Base-by-base conservation (phyloP, 306 rosid species). In the Prunus fruticosa region DNA sequence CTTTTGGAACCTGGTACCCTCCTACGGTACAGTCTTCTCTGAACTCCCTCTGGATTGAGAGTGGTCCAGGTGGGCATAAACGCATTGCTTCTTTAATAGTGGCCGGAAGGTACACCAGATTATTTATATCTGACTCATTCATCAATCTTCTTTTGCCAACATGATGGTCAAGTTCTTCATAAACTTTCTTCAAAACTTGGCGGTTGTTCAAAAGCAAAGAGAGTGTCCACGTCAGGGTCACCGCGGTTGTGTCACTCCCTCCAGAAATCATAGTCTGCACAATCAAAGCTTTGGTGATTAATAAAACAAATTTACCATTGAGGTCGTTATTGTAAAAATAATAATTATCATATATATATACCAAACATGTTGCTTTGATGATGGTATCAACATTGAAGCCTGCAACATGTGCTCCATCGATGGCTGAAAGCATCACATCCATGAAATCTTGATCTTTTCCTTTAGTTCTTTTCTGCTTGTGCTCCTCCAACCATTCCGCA, bases 31-130 rank as follows among this genome's bases (percentile, higher is more conserved):
- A 89, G 57, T 89, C 89, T 41, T 78, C 67, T 7, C 57, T 62
- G 84, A 83, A 73, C 54, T 76, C 82, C 2, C 88, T 79, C 0
- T 45, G 54, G 5, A 83, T 87, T 0, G 82, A 25, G 2, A 87
- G 74, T 38, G 43, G 43, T 38, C 9, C 9, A 7, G 43, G 9
- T 38, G 43, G 43, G 43, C 43, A 38, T 38, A 91, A 62, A 23
- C 93, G 72, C 25, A 88, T 5, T 4, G 86, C 71, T 68, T 89
- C 93, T 56, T 83, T 87, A 0, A 87, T 79, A 1, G 84, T 58
- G 41, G 91, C 91, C 61, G 82, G 83, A 22, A 91, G 86, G 28
- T 90, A 91, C 8, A 20, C 80, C 12, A 91, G 71, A 7, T 87
- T 84, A 49, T 5, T 67, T 0, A 7, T 38, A 38, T 38, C 9